A percentile compares a stretch with the other conserved stretches of the same genome.
phyloP scores from a whole-genome alignment of 2,329 filamentous ascomycete species.

The Neonectria magnoliae region DNA sequence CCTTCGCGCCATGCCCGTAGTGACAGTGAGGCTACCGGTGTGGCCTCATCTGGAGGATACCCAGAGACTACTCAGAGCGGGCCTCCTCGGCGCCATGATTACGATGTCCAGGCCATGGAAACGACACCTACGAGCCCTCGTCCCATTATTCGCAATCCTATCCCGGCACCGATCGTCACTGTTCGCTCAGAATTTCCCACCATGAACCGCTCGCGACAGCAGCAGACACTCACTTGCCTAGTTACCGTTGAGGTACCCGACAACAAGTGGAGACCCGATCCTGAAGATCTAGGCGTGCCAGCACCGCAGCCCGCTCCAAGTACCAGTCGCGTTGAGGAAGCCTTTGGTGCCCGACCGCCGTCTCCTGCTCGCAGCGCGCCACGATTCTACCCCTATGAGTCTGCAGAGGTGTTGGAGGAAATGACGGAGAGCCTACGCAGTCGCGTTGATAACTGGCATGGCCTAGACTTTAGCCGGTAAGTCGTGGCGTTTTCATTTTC shows the following conservation, averaged over 20 bases:
- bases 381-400: slow-evolving; percentile 77
- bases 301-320: slow-evolving; percentile 55
- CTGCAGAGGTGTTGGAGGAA: slow-evolving; percentile 79
- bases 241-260: slow-evolving; percentile 94
- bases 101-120: slow-evolving; percentile 96
- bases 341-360: slow-evolving; percentile 62
- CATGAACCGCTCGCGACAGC: slow-evolving; percentile 88
- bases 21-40: slow-evolving; percentile 80
- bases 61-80: slow-evolving; percentile 77
- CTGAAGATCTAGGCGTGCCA: slow-evolving; percentile 76
- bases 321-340: slow-evolving; percentile 60
- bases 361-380: slow-evolving; percentile 68
- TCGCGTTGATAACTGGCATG: slow-evolving; percentile 99
- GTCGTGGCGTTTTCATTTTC: slow-evolving; percentile 31
- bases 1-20: slow-evolving; percentile 73
- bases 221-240: slow-evolving; percentile 93
- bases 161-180: slow-evolving; percentile 90
- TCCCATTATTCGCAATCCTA: slow-evolving; percentile 80
- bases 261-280: slow-evolving; percentile 87
- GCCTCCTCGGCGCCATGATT: slow-evolving; percentile 83
- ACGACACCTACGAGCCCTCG: slow-evolving; percentile 81
- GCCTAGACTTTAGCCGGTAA: slow-evolving; percentile 86
- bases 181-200: slow-evolving; percentile 98
- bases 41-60: slow-evolving; percentile 82
- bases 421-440: slow-evolving; percentile 85